Base-by-base conservation (phyloP, 805 yeast species). In the Kluyveromyces aestuarii region DNA sequence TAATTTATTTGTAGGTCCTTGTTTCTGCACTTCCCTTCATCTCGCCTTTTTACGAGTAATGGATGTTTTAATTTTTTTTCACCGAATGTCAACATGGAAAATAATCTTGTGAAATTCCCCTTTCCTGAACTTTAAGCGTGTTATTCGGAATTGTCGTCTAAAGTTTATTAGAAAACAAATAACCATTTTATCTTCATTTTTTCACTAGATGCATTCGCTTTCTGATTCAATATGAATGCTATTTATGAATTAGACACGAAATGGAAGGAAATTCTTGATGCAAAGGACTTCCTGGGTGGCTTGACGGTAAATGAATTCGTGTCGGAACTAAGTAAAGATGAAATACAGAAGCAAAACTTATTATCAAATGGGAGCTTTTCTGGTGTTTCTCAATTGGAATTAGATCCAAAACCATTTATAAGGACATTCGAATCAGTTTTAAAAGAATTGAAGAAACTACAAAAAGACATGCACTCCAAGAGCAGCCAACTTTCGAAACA, bases 321-420 rank as follows among this genome's bases (percentile, higher is more conserved):
- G 27, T 93, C 89, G 61, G 84, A 80, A 58, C 70, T 90, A 54
- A 79, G 90, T 52, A 80, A 80, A 59, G 84, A 82, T 58, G 86
- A 84, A 40, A 41, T 55, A 36, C 37, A 39, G 42, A 42, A 51
- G 44, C 43, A 50, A 37, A 30, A 50, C 41, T 49, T 55, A 40
- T 44, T 54, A 43, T 35, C 44, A 8, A 37, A 44, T 3, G 47
- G 47, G 6, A 39, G 18, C 17, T 7, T 25, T 10, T n/a, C 30
- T 37, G 16, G 8, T 17, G 14, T 9, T 27, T 10, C 48, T 8
- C 51, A 60, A 48, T 54, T 55, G 38, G 61, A 55, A 42, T 66
- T 88, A 48, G 96, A 93, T 60, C 96, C 98, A 1, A 88, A 87
- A 59, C 98, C 98, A 1, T 93, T 87, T 62, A 91, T 91, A 43